Base-by-base conservation (phyloP, 495 filamentous ascomycete species). In the Massariosphaeria phaeospora region DNA sequence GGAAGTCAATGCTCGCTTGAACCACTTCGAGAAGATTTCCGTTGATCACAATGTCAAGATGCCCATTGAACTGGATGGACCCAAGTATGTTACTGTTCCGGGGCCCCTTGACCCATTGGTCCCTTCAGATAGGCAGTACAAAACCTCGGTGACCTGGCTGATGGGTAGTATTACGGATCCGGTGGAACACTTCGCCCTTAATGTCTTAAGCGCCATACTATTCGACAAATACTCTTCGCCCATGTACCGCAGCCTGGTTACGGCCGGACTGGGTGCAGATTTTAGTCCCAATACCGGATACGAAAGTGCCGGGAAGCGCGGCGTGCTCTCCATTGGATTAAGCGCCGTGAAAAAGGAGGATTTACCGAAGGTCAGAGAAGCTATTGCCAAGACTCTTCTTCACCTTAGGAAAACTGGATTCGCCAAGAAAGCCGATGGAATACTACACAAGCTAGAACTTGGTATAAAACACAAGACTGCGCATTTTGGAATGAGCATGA, bases 171-270 rank as follows among this genome's bases (percentile, higher is more conserved):
- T 85, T 0, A 80, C 82, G 1, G 79, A 98, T 64, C 76, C 89
- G 13, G 72, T 91, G 6, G 91, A 98, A 66, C 87, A 81, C 0
- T 96, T 97, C 70, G 88, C 89, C 0, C 65, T 95, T 8, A 78
- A 84, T 24, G 75, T 98, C 23, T 66, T 95, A 23, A 90, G 88
- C 13, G 86, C 84, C 1, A 69, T 97, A 26, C 73, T 98, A 26
- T 78, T 93, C 57, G 89, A 96, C 66, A 93, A 94, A 13, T 98
- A 96, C 67, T 90, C 93, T 20, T 95, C 93, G 20, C 94, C 93
- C 2, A 73, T 98, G 59, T 97, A 97, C 66, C 83, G 82, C 45
- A 84, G 83, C n/a, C 73, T 97, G 34, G 87, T 98, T 54, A 93
- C 97, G 64, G 82, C 85, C 56, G 91, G 91, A 17, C 75, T 97